Conservation (phyloP, 176 grass and related monocot species). For the Cenchrus fungigraminus region DNA sequence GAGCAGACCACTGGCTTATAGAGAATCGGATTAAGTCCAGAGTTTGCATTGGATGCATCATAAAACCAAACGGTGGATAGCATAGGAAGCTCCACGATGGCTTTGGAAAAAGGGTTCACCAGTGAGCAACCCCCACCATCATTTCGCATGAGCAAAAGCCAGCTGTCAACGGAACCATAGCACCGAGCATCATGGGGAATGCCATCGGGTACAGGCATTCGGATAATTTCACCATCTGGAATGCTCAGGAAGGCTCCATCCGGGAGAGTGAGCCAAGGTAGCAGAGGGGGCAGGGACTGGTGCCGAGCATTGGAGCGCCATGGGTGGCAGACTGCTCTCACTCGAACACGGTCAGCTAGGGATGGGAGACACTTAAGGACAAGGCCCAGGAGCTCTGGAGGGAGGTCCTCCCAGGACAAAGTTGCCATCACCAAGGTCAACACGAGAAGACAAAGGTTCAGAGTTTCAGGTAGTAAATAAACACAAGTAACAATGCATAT, state of each 20-base stretch:
- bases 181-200: neutral
- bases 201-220: neutral
- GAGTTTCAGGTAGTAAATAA: neutral
- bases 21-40: neutral
- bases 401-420: neutral
- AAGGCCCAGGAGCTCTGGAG: neutral
- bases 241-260: neutral
- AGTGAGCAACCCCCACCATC: neutral
- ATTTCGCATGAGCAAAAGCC: neutral
- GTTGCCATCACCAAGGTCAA: neutral
- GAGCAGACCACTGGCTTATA: neutral
- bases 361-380: neutral
- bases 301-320: neutral
- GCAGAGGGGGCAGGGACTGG: neutral
- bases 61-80: neutral
- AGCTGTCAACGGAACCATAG: neutral
- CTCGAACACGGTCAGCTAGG: neutral
- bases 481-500: neutral
- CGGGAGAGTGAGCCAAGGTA: neutral
- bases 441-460: neutral
- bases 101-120: neutral
- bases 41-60: neutral
- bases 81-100: neutral
- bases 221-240: neutral
- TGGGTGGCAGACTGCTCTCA: neutral